Base-by-base conservation (phyloP, 73 alveolate species). In the Halteria grandinella region DNA sequence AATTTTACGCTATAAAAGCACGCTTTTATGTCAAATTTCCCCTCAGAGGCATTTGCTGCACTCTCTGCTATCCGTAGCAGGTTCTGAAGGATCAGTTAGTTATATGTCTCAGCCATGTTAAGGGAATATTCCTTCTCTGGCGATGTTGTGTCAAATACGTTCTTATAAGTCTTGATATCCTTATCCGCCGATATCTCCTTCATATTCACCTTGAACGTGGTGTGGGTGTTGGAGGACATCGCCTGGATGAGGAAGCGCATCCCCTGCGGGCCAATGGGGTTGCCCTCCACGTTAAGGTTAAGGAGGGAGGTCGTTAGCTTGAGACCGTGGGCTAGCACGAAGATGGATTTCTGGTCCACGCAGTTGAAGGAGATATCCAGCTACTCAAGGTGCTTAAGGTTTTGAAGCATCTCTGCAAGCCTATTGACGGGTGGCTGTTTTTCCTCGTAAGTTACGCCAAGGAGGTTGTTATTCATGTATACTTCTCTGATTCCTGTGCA, bases 211-310 rank as follows among this genome's bases (percentile, higher is more conserved):
- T 63, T 40, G 29, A 45, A 23, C 29, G 24, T 33, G 0, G 58
- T 62, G 2, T 57, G 51, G 7, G 47, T 79, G 69, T 60, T 54
- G 1, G 15, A 34, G 48, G 51, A 64, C 58, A 79, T 32, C 14
- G 89, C 69, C 33, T 79, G 73, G 33, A 79, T 27, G 7, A 79
- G 48, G 51, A 64, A 64, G 29, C 81, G 71, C 21, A 80, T 29
- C 5, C 90, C 90, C 3, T 53, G 45, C 14, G 76, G 48, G 14
- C 90, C 90, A 18, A 80, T 49, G 0, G 90, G 90, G 57, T 80
- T 80, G 12, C 90, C 90, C 15, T 69, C 72, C 0, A 80, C 59
- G n/a, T 31, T 50, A 5, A 80, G 31, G 5, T 63, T 14, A 36
- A 69, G 55, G 41, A 80, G 43, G 17, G 71, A 27, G 7, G 69